Evolutionary conservation across 768 basidiomycete species (phyloP).

Genomic region (Boletus sp.): DNA sequence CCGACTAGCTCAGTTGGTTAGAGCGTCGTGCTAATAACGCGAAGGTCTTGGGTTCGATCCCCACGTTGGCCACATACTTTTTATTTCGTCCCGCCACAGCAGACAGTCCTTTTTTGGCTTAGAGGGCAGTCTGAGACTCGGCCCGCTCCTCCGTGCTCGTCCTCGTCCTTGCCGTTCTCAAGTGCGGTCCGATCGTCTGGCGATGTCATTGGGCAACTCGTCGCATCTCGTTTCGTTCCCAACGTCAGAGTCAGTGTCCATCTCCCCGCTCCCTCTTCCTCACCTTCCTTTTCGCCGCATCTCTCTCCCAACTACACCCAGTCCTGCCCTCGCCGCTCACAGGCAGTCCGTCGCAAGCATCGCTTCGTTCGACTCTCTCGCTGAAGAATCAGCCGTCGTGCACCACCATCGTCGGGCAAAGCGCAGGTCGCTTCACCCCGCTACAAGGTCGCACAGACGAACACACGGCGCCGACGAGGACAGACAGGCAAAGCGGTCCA

Average conservation of each 20-base stretch:
- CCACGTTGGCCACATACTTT: slow-evolving; percentile 58
- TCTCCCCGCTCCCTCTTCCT: slow-evolving; percentile 38
- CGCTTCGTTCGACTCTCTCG: slow-evolving; percentile 69
- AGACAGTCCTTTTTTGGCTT: slow-evolving; percentile 12
- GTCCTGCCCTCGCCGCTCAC: slow-evolving; percentile 38
- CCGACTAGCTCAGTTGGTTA: slow-evolving; percentile 36
- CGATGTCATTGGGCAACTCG: slow-evolving; percentile 18
- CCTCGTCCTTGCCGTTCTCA: slow-evolving; percentile 2
- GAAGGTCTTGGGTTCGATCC: slow-evolving; percentile 75
- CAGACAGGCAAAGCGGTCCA: slow-evolving; percentile 55
- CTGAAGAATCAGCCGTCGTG: slow-evolving; percentile 41
- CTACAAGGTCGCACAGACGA: slow-evolving; percentile 23
- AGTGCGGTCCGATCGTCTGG: slow-evolving; percentile 9
- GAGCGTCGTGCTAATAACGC: slow-evolving; percentile 37
- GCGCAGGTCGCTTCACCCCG: slow-evolving; percentile 35
- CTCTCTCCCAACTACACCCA: slow-evolving; percentile 54
- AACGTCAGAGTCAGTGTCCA: slow-evolving; percentile 26
- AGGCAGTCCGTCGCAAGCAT: slow-evolving; percentile 69
- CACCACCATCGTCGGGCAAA: slow-evolving; percentile 32
- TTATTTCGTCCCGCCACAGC: not conserved
- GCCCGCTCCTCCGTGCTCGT: slow-evolving; percentile 14
- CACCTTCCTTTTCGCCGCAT: slow-evolving; percentile 65
- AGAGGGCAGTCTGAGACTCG: slow-evolving; percentile 23
- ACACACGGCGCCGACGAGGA: slow-evolving; percentile 49
- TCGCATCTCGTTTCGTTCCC: slow-evolving; percentile 32